Conservation (phyloP, 2,329 filamentous ascomycete genomes). For the Calonectria hawksworthii region DNA sequence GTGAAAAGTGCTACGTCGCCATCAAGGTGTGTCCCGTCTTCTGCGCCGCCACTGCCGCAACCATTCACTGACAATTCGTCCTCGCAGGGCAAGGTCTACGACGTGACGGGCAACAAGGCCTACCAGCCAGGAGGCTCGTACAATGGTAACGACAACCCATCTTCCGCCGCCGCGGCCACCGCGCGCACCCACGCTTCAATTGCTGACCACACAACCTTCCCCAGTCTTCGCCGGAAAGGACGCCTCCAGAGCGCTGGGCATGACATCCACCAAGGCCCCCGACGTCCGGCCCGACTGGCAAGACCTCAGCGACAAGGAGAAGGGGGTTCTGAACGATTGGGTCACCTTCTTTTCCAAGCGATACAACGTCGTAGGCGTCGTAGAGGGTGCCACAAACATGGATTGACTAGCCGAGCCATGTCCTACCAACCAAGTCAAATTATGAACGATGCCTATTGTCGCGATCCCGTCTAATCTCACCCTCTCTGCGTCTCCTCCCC, state of each 20-base stretch:
- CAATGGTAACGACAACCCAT: constrained; percentile 72
- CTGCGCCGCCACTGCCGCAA: constrained; percentile 10
- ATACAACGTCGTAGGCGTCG: constrained; percentile 88
- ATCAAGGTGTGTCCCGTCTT: constrained; percentile 69
- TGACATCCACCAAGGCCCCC: constrained; percentile 87
- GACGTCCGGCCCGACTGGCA: constrained; percentile 88
- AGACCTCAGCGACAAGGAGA: constrained; percentile 86
- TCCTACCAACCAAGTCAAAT: constrained; percentile 37
- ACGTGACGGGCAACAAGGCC: constrained; percentile 90
- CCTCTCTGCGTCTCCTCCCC: background rate
- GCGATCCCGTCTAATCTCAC: background rate
- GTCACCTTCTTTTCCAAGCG: constrained; percentile 96
- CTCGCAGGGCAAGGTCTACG: constrained; percentile 87
- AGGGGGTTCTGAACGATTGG: constrained; percentile 91
- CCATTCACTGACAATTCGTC: background rate
- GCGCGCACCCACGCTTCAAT: background rate
- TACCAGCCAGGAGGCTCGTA: constrained; percentile 89
- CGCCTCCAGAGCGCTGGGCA: constrained; percentile 90
- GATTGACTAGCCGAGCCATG: constrained; percentile 51
- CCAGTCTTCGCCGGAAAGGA: constrained; percentile 96
- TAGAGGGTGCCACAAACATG: constrained; percentile 72
- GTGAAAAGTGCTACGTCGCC: constrained; percentile 76
- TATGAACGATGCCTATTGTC: constrained; percentile 32
- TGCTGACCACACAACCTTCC: constrained; percentile 21
- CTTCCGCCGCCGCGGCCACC: background rate